Evolutionary conservation across 1,139 yeast genomes (phyloP).

Genomic region (Geotrichum reessii): DNA sequence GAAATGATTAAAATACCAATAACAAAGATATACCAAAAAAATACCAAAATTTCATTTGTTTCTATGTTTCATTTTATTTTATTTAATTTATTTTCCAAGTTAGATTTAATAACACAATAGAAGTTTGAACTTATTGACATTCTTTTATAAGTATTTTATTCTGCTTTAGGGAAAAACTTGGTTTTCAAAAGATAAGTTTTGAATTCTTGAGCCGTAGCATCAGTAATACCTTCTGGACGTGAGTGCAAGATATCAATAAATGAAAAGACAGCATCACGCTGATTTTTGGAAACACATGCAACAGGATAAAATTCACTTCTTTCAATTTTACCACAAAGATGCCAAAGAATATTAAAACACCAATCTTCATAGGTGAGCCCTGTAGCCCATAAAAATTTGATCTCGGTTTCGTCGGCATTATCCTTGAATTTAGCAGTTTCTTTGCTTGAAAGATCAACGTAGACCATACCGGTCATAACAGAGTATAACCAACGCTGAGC

Average conservation of each 20-base stretch:
- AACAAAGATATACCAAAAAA: no score
- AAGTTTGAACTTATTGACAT: no score
- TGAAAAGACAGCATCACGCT: not conserved
- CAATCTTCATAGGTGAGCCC: not conserved
- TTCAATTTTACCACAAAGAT: not conserved
- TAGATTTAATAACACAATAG: no score
- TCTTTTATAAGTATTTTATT: no score
- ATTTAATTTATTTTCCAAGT: no score
- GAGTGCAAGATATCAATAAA: not conserved
- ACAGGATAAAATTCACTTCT: not conserved
- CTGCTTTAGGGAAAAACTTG: no score
- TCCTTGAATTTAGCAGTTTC: not conserved
- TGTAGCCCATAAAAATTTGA: not conserved
- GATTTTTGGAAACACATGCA: not conserved
- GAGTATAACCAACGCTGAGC: not conserved
- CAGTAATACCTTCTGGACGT: not conserved
- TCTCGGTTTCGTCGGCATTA: not conserved
- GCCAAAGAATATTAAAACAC: not conserved
- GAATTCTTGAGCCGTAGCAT: not conserved
- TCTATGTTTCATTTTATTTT: no score
- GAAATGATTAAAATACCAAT: no score
- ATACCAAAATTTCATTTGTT: no score
- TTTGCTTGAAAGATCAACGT: not conserved
- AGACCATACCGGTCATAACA: not conserved
- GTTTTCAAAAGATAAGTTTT: no score